Evolutionary conservation across 495 filamentous ascomycete species (phyloP).

Genomic region (Talaromyces nanjingensis): DNA sequence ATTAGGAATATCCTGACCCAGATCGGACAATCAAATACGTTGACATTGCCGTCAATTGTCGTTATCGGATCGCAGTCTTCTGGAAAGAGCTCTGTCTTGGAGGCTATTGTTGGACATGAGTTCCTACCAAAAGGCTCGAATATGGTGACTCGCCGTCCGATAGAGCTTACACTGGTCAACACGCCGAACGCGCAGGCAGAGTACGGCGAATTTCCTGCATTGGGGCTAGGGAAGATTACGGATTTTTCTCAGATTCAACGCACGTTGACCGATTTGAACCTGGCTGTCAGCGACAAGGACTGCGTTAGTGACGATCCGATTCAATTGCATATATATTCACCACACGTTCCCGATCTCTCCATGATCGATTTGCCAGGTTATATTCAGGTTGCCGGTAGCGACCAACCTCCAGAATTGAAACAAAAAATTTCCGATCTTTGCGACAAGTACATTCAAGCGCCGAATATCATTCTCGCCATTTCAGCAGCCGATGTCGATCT

Average conservation of each 20-base stretch:
- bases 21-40: constrained; percentile 80
- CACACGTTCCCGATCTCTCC: constrained; percentile 90
- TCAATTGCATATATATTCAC: constrained; percentile 89
- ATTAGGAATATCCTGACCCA: constrained; percentile 85
- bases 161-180: constrained; percentile 95
- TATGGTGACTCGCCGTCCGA: constrained; percentile 95
- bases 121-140: constrained; percentile 96
- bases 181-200: constrained; percentile 85
- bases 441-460: constrained; percentile 94
- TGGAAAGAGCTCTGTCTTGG: constrained; percentile 94
- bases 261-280: constrained; percentile 89
- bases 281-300: constrained; percentile 80
- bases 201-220: constrained; percentile 92
- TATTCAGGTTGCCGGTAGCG: constrained; percentile 86
- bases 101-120: constrained; percentile 96
- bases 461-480: constrained; percentile 95
- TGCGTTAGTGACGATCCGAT: constrained; percentile 97
- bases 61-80: constrained; percentile 98
- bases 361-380: constrained; percentile 96
- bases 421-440: constrained; percentile 94
- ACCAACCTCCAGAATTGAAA: constrained; percentile 88
- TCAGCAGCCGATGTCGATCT: constrained; percentile 96
- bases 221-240: constrained; percentile 83
- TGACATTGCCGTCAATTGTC: constrained; percentile 91
- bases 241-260: constrained; percentile 91